Percentiles rank a stretch among this genome's conserved stretches.
These are phyloP conservation scores for Posidonia australis DNA, from an alignment of 106 monocot species.

Conservation along the genomic window DNA sequence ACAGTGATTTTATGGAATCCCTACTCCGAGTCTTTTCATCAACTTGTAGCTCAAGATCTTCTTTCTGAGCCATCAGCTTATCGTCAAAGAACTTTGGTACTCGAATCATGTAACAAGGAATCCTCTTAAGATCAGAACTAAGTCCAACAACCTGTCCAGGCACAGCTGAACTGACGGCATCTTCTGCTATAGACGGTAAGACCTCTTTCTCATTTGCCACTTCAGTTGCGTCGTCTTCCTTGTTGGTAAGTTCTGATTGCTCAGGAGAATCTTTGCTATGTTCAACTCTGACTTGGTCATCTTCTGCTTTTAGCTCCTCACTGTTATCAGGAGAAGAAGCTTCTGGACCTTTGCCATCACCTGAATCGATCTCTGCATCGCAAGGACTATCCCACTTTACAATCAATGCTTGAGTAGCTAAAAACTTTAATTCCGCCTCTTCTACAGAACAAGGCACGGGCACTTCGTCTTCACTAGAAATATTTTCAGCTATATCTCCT, in stretches of 20 bases:
- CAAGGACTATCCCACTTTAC: not conserved
- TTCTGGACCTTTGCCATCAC: not conserved
- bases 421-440: constrained; percentile 1
- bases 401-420: constrained; percentile 9
- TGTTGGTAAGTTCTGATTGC: not conserved
- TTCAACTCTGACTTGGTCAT: not conserved
- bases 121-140: not conserved
- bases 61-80: constrained; percentile 19
- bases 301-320: not conserved
- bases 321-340: not conserved
- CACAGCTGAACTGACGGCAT: not conserved
- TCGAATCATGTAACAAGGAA: not conserved
- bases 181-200: not conserved
- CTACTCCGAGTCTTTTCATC: constrained; percentile 40
- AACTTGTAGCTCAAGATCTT: constrained; percentile 22
- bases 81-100: constrained; percentile 32
- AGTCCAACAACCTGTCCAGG: not conserved
- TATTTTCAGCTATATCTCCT: not conserved
- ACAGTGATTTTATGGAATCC: constrained; percentile 23
- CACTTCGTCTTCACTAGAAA: not conserved
- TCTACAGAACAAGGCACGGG: constrained; percentile 1
- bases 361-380: not conserved
- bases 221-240: not conserved
- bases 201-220: not conserved
- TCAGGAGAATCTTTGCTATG: not conserved